Evolutionary conservation across 108 stramenopile genomes (phyloP), one percentile per base, ranked within the genome.

Genomic region (Cyclotella choctawhatcheeana): DNA sequence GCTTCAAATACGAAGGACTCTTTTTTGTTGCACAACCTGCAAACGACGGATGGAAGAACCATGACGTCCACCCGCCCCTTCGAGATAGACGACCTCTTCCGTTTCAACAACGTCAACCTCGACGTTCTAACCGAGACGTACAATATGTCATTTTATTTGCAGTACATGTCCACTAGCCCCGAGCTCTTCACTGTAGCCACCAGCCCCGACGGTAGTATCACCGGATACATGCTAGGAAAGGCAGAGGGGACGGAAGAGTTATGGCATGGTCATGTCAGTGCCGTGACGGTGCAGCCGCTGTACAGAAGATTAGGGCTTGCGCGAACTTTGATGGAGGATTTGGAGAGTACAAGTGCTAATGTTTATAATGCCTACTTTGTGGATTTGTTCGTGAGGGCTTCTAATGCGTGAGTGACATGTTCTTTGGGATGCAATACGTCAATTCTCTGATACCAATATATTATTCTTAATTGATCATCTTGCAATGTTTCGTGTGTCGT

Each of bases 201-300:
- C 77, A 69, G 88, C 35, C 85, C 96, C 35, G 69, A 89, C 55
- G 81, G 84, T 25, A 65, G 65, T 0, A 80, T 98, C 32, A 96
- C 95, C 94, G 96, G 95, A 5, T 91, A 92, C 70, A 84, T 87
- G 64, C 67, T 96, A 37, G 96, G 94, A 12, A 97, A 97, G 68
- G 89, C 92, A 2, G 97, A 98, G 84, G 99, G 99, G 21, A 85
- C 90, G 14, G 96, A 71, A 16, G 82, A 94, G 27, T 71, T 94
- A 2, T 99, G 99, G 99, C 99, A 99, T 73, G 99, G 98, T 0
- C 98, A 99, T 71, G 99, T 99, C 13, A 97, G 97, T 16, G 97
- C 97, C 0, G 97, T 98, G 1, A 99, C 97, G 20, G 98, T 98
- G 7, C 91, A 96, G 6, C 97, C 98, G 0, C 75, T 85, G 60